A percentile compares a stretch with the other conserved stretches of the same genome.
These are phyloP conservation scores for Starmera caribaea DNA, from an alignment of 805 yeast genomes.

Conservation along the genomic window DNA sequence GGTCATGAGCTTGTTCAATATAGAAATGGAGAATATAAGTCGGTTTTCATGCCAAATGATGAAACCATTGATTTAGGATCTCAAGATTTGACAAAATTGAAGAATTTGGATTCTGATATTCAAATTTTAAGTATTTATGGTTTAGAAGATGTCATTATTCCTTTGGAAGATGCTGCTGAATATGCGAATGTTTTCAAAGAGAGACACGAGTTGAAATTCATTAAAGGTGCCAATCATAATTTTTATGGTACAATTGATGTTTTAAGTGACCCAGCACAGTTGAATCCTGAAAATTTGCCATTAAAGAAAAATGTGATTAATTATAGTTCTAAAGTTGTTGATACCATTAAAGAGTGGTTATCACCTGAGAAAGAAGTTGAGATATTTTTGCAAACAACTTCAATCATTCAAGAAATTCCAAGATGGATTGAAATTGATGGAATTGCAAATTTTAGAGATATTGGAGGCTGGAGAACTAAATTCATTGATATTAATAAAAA, in stretches of 20 bases:
- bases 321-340: constrained; percentile 45
- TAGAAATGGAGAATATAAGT: constrained; percentile 39
- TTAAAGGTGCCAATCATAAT: constrained; percentile 74
- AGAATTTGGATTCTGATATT: constrained; percentile 32
- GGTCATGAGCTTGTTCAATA: constrained; percentile 33
- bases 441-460: constrained; percentile 63
- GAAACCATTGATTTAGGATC: constrained; percentile 44
- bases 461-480: constrained; percentile 58
- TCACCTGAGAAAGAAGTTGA: constrained; percentile 35
- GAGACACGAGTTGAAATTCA: constrained; percentile 47
- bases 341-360: constrained; percentile 39
- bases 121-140: constrained; percentile 68
- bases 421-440: constrained; percentile 63
- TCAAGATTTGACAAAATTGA: constrained; percentile 35
- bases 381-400: constrained; percentile 37
- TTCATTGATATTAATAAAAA: constrained; percentile 7
- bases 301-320: constrained; percentile 40
- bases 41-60: constrained; percentile 31
- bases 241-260: constrained; percentile 46
- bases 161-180: constrained; percentile 47
- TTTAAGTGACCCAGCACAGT: constrained; percentile 18
- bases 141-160: constrained; percentile 53
- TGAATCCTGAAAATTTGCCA: constrained; percentile 33
- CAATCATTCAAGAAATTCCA: constrained; percentile 28
- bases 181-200: constrained; percentile 47